A percentile compares a stretch with the other conserved stretches of the same genome.
These are phyloP conservation scores for Canna indica DNA, from an alignment of 176 grass and related monocot genomes.

Conservation along the genomic window DNA sequence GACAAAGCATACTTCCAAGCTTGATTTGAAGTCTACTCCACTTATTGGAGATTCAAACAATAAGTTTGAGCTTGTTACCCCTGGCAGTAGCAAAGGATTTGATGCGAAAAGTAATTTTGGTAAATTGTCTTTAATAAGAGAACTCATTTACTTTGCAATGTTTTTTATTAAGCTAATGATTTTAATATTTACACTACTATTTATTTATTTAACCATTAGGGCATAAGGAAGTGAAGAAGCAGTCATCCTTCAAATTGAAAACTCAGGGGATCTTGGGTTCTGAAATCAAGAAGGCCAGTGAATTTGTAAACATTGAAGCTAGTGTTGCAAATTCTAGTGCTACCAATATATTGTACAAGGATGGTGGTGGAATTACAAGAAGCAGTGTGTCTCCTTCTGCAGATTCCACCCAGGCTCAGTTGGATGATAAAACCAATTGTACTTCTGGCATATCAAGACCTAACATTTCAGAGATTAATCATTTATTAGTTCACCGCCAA, in stretches of 20 bases:
- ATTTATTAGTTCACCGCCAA: neutral
- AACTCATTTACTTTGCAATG: neutral
- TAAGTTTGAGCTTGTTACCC: constrained; percentile 38
- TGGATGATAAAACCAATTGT: constrained; percentile 12
- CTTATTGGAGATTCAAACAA: constrained; percentile 12
- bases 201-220: constrained; percentile 22
- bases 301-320: constrained; percentile 30
- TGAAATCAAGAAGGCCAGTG: constrained; percentile 8
- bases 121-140: neutral
- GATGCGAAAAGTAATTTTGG: constrained; percentile 19
- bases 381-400: neutral
- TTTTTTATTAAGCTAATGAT: neutral
- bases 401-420: neutral
- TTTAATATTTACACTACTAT: constrained; percentile 19
- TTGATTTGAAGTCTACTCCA: constrained; percentile 33
- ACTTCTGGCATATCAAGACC: constrained; percentile 11
- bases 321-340: neutral
- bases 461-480: neutral
- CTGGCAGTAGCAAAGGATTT: constrained; percentile 42
- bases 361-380: neutral
- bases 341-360: neutral
- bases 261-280: constrained; percentile 17
- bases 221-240: constrained; percentile 35
- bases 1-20: constrained; percentile 28
- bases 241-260: constrained; percentile 18